Evolutionary conservation across 1,284 basidiomycete species (phyloP).

Genomic region (Ustilago bromivora): DNA sequence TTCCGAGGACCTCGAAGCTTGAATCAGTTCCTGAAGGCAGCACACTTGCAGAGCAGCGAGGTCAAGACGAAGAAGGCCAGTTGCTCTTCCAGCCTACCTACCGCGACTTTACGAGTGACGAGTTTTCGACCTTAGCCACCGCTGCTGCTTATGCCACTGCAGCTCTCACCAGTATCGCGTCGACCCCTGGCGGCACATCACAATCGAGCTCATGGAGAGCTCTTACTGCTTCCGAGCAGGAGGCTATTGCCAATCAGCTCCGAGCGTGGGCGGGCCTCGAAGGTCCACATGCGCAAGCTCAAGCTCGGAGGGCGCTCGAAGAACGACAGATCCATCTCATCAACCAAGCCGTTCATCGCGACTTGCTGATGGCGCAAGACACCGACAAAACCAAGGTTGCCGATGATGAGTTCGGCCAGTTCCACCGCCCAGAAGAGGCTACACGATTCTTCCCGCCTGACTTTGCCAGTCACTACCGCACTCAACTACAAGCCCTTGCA

Average conservation of each 20-base stretch:
- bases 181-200: slow-evolving; percentile 28
- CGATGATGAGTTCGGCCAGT: slow-evolving; percentile 8
- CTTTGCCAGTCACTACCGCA: slow-evolving; percentile 64
- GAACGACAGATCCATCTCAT: slow-evolving; percentile 51
- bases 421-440: slow-evolving; percentile 23
- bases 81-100: slow-evolving; percentile 56
- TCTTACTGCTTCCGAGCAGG: slow-evolving; percentile 50
- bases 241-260: slow-evolving; percentile 53
- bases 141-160: slow-evolving; percentile 64
- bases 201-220: slow-evolving; percentile 41
- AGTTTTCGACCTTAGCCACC: slow-evolving; percentile 59
- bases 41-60: not conserved
- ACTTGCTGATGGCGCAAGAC: slow-evolving; percentile 8
- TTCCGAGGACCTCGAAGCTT: slow-evolving; percentile 2
- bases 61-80: slow-evolving; percentile 29
- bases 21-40: slow-evolving; percentile 19
- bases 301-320: slow-evolving; percentile 57
- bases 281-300: slow-evolving; percentile 56
- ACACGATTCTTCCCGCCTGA: slow-evolving; percentile 62
- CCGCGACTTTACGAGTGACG: slow-evolving; percentile 52
- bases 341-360: slow-evolving; percentile 29
- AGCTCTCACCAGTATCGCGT: slow-evolving; percentile 58
- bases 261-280: slow-evolving; percentile 65
- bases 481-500: slow-evolving; percentile 61
- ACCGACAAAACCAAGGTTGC: not conserved